Conservation (phyloP, 345 rosid species). For the Raphanus raphanistrum region DNA sequence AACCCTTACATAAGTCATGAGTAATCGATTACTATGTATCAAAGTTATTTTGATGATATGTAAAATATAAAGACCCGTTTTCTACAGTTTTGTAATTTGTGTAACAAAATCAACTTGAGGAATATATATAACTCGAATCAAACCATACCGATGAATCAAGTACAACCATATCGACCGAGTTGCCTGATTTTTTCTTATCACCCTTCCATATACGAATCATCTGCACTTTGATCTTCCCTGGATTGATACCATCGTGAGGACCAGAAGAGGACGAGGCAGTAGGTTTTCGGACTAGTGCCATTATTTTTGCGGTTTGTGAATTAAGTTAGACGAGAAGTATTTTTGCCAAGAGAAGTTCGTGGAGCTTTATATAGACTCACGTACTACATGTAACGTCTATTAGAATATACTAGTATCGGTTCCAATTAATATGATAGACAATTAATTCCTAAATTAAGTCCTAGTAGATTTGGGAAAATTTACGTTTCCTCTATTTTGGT, state of each 20-base stretch:
- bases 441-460: not conserved
- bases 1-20: not conserved
- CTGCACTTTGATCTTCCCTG: slow-evolving; percentile 17
- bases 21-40: not conserved
- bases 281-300: not conserved
- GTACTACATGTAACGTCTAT: not conserved
- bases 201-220: slow-evolving; percentile 1
- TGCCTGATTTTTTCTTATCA: not conserved
- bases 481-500: not conserved
- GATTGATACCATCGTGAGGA: slow-evolving; percentile 2
- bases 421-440: not conserved
- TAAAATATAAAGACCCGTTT: not conserved
- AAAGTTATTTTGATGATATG: not conserved
- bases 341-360: not conserved
- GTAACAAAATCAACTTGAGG: slow-evolving; percentile 1
- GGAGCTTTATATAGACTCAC: not conserved
- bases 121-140: not conserved
- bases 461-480: not conserved
- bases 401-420: not conserved
- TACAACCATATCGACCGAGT: slow-evolving; percentile 10
- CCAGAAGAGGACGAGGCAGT: slow-evolving; percentile 2
- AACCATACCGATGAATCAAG: slow-evolving; percentile 16
- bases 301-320: not conserved
- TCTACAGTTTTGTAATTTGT: not conserved
- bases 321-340: not conserved